A percentile compares a stretch with the other conserved stretches of the same genome.
Conservation (phyloP, 495 filamentous ascomycete genomes). For the Cairneyella variabilis region DNA sequence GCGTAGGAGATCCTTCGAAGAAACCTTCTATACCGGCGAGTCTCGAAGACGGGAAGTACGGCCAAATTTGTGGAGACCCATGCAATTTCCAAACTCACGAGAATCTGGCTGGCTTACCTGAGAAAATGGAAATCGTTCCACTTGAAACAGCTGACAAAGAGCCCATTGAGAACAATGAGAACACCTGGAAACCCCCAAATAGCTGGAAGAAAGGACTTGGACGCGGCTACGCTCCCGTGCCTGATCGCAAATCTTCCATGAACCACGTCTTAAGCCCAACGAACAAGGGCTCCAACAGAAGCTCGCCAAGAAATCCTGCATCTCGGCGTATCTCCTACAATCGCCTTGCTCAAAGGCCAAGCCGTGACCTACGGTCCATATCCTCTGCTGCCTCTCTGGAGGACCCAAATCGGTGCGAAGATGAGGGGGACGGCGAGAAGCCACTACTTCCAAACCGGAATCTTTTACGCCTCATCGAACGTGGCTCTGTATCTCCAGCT, state of each 20-base stretch:
- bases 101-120: neutral
- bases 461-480: neutral
- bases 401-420: neutral
- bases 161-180: conserved; percentile 5
- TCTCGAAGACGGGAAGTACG: neutral
- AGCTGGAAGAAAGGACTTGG: neutral
- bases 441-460: neutral
- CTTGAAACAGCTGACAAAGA: neutral
- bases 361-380: conserved; percentile 10
- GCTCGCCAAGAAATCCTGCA: neutral
- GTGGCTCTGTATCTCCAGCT: neutral
- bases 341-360: neutral
- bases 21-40: too few relatives aligned
- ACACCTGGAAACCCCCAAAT: neutral
- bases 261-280: conserved; percentile 5
- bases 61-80: neutral
- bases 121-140: conserved; percentile 9
- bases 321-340: conserved; percentile 5
- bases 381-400: conserved; percentile 12
- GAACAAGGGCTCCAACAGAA: neutral
- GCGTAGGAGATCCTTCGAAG: too few relatives aligned
- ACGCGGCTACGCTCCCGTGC: conserved; percentile 5
- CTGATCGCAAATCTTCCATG: conserved; percentile 15
- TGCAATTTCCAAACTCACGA: neutral
- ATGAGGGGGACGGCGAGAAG: neutral